These are phyloP conservation scores for Choanephora cucurbitarum DNA, from an alignment of 371 early-diverging fungal genomes.

Conservation along the genomic window DNA sequence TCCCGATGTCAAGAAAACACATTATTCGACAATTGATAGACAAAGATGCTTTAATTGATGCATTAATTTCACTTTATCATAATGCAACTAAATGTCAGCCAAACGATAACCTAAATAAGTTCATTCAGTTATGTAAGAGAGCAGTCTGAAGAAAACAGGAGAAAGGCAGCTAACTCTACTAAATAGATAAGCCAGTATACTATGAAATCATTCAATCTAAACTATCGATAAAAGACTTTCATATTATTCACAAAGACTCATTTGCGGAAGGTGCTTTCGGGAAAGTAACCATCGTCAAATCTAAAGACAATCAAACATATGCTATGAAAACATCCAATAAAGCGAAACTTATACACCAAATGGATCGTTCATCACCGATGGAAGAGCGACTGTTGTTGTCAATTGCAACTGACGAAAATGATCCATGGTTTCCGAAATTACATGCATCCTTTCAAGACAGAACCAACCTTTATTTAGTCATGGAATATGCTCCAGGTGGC, in stretches of 20 bases:
- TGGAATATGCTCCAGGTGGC: conserved; percentile 97
- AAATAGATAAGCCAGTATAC: conserved; percentile 25
- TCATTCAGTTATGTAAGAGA: conserved; percentile 21
- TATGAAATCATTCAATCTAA: conserved; percentile 14
- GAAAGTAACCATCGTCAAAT: conserved; percentile 58
- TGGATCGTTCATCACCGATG: conserved; percentile 88
- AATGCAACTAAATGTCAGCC: conserved; percentile 10
- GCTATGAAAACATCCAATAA: conserved; percentile 97
- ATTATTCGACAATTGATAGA: conserved; percentile 19
- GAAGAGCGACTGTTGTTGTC: conserved; percentile 88
- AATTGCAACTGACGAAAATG: conserved; percentile 41
- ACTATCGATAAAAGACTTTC: conserved; percentile 26
- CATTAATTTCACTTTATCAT: conserved; percentile 20
- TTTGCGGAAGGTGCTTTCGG: conserved; percentile 30
- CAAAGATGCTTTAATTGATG: conserved; percentile 26
- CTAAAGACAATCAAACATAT: conserved; percentile 69
- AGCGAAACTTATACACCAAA: conserved; percentile 77
- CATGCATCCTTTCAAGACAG: conserved; percentile 94
- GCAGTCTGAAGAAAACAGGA: too few species aligned
- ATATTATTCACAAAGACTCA: conserved; percentile 19
- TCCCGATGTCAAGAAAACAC: conserved; percentile 12
- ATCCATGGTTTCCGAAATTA: conserved; percentile 82
- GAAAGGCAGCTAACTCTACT: background rate
- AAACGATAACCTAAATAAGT: conserved; percentile 14
- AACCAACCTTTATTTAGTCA: conserved; percentile 87